Base-by-base conservation (phyloP, 352 stramenopile species). In the Aphanomyces euteiches region DNA sequence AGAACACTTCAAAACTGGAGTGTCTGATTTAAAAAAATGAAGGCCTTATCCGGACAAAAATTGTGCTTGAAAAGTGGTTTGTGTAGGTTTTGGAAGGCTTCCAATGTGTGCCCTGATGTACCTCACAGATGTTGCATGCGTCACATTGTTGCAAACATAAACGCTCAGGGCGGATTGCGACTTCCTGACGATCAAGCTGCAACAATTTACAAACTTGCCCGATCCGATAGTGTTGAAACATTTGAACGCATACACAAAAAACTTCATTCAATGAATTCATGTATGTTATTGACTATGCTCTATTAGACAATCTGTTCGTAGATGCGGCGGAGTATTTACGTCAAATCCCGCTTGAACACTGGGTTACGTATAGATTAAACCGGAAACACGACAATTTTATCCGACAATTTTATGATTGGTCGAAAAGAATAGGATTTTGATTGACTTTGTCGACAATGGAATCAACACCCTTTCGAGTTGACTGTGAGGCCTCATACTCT, bases 351-450 rank as follows among this genome's bases (percentile, higher is more conserved):
- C 13, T 53, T 19, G n/a, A 53, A 19, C 13, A 53, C n/a, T 53
- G 45, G 45, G 45, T 19, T 15, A 53, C 45, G 45, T 53, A 53
- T 53, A n/a, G n/a, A n/a, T n/a, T n/a, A n/a, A n/a, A n/a, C n/a
- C n/a, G n/a, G n/a, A n/a, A n/a, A n/a, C n/a, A n/a, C n/a, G n/a
- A n/a, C n/a, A n/a, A n/a, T n/a, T n/a, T n/a, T n/a, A n/a, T n/a
- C n/a, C n/a, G n/a, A n/a, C n/a, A n/a, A n/a, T n/a, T n/a, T n/a
- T n/a, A n/a, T n/a, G n/a, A n/a, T n/a, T n/a, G n/a, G n/a, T n/a
- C n/a, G n/a, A n/a, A n/a, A n/a, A n/a, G n/a, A n/a, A n/a, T n/a
- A n/a, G n/a, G n/a, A n/a, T n/a, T n/a, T n/a, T n/a, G n/a, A n/a
- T n/a, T n/a, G n/a, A n/a, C n/a, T n/a, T n/a, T n/a, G n/a, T n/a